Evolutionary conservation across 1,139 yeast species (phyloP).

Genomic region (Taphrina pruni): DNA sequence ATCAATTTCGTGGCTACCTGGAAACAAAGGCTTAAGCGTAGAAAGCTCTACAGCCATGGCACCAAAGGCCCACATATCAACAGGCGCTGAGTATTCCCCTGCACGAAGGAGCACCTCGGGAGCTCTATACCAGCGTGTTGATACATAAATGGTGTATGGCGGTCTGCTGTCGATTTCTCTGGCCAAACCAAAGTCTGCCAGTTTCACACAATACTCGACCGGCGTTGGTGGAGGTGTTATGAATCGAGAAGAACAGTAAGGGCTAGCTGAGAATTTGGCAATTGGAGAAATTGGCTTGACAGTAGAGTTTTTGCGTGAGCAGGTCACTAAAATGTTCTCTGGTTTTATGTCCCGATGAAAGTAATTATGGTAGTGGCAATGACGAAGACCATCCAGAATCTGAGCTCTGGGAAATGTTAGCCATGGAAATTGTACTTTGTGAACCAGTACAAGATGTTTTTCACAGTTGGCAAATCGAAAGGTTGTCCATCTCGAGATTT

Average conservation of each 20-base stretch:
- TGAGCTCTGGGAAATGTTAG: constrained; percentile 55
- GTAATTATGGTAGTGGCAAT: constrained; percentile 75
- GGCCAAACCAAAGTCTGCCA: constrained; percentile 92
- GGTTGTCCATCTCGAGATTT: constrained; percentile 56
- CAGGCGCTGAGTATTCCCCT: constrained; percentile 69
- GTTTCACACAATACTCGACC: constrained; percentile 60
- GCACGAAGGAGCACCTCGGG: constrained; percentile 85
- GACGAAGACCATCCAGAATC: constrained; percentile 73
- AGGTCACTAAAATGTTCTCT: constrained; percentile 74
- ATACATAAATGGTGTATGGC: constrained; percentile 74
- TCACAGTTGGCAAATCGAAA: constrained; percentile 66
- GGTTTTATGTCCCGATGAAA: constrained; percentile 95
- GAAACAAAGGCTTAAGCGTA: constrained; percentile 76
- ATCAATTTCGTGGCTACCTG: constrained; percentile 79
- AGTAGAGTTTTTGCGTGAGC: constrained; percentile 5
- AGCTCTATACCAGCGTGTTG: constrained; percentile 95
- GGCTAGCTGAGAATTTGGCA: background rate
- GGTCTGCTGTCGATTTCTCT: constrained; percentile 63
- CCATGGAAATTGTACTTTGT: background rate
- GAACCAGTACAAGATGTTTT: constrained; percentile 58
- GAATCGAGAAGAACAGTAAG: background rate
- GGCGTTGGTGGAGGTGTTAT: constrained; percentile 50
- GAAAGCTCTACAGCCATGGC: constrained; percentile 82
- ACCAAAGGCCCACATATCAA: constrained; percentile 96
- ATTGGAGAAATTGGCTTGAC: background rate